phyloP scores from a whole-genome alignment of 2,329 filamentous ascomycete genomes.

The Capronia epimyces region DNA sequence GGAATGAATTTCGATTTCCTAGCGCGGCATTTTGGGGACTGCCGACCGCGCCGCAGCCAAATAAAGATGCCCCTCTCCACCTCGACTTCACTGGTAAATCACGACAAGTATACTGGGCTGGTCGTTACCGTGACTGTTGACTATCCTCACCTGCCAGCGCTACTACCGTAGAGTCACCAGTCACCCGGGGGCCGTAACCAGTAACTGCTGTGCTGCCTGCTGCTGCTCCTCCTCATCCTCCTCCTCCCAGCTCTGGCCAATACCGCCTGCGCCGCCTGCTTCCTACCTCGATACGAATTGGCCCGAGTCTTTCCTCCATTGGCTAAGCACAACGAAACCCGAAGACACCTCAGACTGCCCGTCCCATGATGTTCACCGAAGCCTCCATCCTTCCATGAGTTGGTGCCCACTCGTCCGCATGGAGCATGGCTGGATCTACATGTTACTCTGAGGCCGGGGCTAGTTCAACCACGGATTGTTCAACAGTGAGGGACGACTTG shows the following conservation, averaged over 20 bases:
- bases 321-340: not conserved
- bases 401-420: constrained; percentile 2
- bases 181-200: not conserved
- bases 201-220: not conserved
- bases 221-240: not conserved
- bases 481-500: not conserved
- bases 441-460: constrained; percentile 2
- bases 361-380: not conserved
- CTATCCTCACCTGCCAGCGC: too few species aligned
- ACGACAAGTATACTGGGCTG: not conserved
- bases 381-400: not conserved
- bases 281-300: constrained; percentile 4
- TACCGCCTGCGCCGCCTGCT: not conserved
- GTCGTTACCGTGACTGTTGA: too few species aligned
- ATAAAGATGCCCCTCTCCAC: not conserved
- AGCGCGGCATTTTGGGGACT: constrained; percentile 20
- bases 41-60: not conserved
- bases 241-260: not conserved
- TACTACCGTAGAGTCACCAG: too few species aligned
- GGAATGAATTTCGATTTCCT: constrained; percentile 22
- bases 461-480: not conserved
- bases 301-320: constrained; percentile 1
- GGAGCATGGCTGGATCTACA: constrained; percentile 2
- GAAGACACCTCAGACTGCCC: not conserved
- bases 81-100: too few species aligned